phyloP scores from a whole-genome alignment of 2,329 filamentous ascomycete species.

The Colletotrichum musae region DNA sequence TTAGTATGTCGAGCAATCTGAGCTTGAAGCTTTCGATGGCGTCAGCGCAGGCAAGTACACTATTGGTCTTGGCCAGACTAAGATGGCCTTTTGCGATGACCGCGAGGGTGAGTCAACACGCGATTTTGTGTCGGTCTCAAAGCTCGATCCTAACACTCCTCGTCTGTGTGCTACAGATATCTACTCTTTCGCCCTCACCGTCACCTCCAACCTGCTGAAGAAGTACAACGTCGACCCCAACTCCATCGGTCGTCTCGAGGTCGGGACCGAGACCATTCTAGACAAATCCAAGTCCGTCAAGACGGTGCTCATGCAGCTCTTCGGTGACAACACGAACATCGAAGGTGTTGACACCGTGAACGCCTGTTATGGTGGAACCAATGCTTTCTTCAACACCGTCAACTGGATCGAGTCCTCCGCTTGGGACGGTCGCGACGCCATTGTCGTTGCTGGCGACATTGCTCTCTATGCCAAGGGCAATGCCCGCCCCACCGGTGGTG shows the following conservation, averaged over 20 bases:
- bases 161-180: constrained; percentile 72
- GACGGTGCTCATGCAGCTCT: constrained; percentile 89
- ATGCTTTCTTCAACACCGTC: constrained; percentile 85
- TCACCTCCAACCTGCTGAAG: constrained; percentile 81
- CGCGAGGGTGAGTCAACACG: constrained; percentile 76
- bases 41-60: constrained; percentile 88
- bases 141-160: background rate
- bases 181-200: constrained; percentile 88
- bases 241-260: constrained; percentile 84
- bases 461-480: constrained; percentile 88
- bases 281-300: constrained; percentile 95
- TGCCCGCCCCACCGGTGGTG: constrained; percentile 85
- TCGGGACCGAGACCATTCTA: constrained; percentile 87
- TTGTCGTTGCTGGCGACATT: constrained; percentile 87
- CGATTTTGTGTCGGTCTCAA: background rate
- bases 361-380: constrained; percentile 90
- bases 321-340: constrained; percentile 86
- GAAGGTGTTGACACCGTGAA: constrained; percentile 89
- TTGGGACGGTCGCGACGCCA: constrained; percentile 87
- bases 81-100: constrained; percentile 94
- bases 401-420: constrained; percentile 91
- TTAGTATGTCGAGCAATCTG: constrained; percentile 86
- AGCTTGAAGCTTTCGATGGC: constrained; percentile 90
- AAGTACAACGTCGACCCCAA: constrained; percentile 88
- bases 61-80: constrained; percentile 90